A percentile compares a stretch with the other conserved stretches of the same genome.
Conservation (phyloP, 371 early-diverging fungal genomes). For the Lichtheimia ornata region DNA sequence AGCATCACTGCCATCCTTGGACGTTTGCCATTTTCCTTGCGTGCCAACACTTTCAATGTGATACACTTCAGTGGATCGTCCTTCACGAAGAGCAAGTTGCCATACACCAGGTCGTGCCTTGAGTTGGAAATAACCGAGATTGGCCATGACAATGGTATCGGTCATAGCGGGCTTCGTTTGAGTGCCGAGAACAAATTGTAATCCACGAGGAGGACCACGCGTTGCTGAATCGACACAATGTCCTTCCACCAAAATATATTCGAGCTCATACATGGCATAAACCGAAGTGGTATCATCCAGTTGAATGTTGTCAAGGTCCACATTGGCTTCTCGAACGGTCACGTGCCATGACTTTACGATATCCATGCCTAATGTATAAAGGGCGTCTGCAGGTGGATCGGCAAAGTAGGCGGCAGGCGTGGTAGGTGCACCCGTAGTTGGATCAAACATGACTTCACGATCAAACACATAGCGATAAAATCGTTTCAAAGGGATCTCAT, state of each 20-base stretch:
- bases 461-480: conserved; percentile 90
- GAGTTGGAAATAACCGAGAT: conserved; percentile 93
- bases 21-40: conserved; percentile 47
- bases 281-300: conserved; percentile 55
- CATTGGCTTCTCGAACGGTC: conserved; percentile 72
- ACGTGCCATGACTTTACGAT: conserved; percentile 88
- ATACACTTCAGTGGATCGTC: conserved; percentile 80
- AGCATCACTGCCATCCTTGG: conserved; percentile 30
- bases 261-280: conserved; percentile 79
- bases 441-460: conserved; percentile 63
- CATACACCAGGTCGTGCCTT: conserved; percentile 92
- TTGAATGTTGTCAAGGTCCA: conserved; percentile 92
- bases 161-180: conserved; percentile 51
- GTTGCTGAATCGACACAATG: conserved; percentile 74
- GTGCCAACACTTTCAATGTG: conserved; percentile 67
- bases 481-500: conserved; percentile 74
- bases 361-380: conserved; percentile 88
- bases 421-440: conserved; percentile 26
- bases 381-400: conserved; percentile 73
- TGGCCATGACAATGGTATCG: conserved; percentile 96
- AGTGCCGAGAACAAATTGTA: conserved; percentile 85
- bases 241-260: conserved; percentile 85
- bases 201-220: conserved; percentile 80
- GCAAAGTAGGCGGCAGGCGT: conserved; percentile 68
- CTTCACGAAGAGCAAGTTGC: conserved; percentile 77